A percentile compares a stretch with the other conserved stretches of the same genome.
phyloP scores from a whole-genome alignment of 2,329 filamentous ascomycete genomes.

The Pseudohalonectria lignicola region DNA sequence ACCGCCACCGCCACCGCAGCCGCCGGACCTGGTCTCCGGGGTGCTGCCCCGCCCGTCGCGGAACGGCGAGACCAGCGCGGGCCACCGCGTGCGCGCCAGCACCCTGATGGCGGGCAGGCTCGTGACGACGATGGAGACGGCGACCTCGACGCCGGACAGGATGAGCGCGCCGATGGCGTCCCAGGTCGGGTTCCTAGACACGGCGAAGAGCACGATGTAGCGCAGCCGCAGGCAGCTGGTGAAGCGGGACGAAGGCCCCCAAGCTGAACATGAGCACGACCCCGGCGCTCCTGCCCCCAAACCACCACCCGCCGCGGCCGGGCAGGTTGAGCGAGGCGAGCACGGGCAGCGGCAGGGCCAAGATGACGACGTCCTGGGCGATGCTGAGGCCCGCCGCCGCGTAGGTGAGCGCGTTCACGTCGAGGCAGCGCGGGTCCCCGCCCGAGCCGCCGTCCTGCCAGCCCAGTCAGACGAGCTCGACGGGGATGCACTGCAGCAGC shows the following conservation, averaged over 20 bases:
- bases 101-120: slow-evolving; percentile 27
- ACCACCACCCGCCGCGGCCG: slow-evolving; percentile 14
- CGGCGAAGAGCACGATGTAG: slow-evolving; percentile 16
- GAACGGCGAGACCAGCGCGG: too few relatives aligned
- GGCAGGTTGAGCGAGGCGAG: slow-evolving; percentile 17
- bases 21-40: too few relatives aligned
- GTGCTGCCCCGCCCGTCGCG: too few relatives aligned
- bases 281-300: too few relatives aligned
- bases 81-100: slow-evolving; percentile 10
- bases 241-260: slow-evolving; percentile 22
- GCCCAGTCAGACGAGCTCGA: slow-evolving; percentile 19
- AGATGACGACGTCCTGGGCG: slow-evolving; percentile 20
- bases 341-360: slow-evolving; percentile 21
- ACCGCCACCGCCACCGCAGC: too few relatives aligned
- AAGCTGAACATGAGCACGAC: slow-evolving; percentile 25
- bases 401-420: slow-evolving; percentile 19
- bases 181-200: slow-evolving; percentile 26
- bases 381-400: slow-evolving; percentile 20
- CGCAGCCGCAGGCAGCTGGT: slow-evolving; percentile 23
- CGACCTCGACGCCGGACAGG: slow-evolving; percentile 30
- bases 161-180: slow-evolving; percentile 28
- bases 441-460: slow-evolving; percentile 22
- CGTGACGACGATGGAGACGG: slow-evolving; percentile 27
- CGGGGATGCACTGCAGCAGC: slow-evolving; percentile 24
- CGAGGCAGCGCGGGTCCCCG: slow-evolving; percentile 17